These are phyloP conservation scores for Quercus phellos DNA, from an alignment of 331 rosid species.

Conservation along the genomic window DNA sequence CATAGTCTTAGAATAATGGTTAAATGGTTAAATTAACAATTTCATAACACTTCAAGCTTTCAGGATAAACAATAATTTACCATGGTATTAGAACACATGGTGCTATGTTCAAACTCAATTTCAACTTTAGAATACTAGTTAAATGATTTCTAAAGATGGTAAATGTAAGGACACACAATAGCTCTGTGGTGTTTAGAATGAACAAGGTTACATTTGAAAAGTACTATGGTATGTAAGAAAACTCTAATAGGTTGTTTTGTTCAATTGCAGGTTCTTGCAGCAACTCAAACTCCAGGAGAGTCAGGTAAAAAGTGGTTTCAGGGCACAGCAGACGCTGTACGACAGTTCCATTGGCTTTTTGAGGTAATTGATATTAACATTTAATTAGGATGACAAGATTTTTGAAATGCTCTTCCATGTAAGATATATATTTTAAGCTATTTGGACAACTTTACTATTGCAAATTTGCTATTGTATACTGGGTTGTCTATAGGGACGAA, in stretches of 20 bases:
- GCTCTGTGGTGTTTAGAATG: not conserved
- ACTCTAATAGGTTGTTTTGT: not conserved
- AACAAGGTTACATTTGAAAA: not conserved
- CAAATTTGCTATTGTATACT: not conserved
- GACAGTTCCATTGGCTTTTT: constrained; percentile 96
- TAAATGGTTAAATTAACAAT: too few species aligned
- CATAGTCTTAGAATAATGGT: too few species aligned
- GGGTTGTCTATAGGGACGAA: not conserved
- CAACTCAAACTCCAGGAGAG: constrained; percentile 95
- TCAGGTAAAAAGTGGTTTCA: constrained; percentile 82
- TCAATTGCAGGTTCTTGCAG: constrained; percentile 78
- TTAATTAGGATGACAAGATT: not conserved
- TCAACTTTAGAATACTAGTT: too few species aligned
- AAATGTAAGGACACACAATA: not conserved
- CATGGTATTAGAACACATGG: too few species aligned
- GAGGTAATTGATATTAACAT: constrained; percentile 37
- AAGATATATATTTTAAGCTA: not conserved
- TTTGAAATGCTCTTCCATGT: not conserved
- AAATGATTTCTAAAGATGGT: not conserved
- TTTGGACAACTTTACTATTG: not conserved
- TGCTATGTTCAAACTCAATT: too few species aligned
- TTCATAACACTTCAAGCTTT: too few species aligned
- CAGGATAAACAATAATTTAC: too few species aligned
- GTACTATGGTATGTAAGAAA: not conserved
- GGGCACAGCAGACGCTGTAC: constrained; percentile 96